Evolutionary conservation across 2,329 filamentous ascomycete genomes (phyloP).

Genomic region (Dothideomycetidae sp.): DNA sequence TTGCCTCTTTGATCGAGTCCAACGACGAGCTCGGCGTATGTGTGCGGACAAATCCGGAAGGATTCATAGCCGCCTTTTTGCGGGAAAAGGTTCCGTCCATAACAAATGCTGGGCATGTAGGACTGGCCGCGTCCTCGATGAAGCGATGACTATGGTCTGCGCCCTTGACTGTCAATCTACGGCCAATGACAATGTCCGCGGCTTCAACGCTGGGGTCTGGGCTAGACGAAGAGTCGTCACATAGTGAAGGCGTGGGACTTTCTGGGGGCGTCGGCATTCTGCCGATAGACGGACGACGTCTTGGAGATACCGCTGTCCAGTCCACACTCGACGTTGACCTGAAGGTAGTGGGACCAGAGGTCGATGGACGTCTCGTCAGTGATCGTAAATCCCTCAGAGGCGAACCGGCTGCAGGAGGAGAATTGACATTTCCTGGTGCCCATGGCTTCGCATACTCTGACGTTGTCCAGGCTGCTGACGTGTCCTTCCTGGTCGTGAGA

Average conservation of each 20-base stretch:
- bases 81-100: neutral
- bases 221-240: constrained; percentile 1
- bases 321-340: neutral
- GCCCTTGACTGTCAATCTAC: constrained; percentile 5
- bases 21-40: neutral
- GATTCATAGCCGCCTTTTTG: neutral
- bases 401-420: constrained; percentile 4
- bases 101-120: neutral
- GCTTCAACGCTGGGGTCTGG: constrained; percentile 1
- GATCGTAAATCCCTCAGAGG: constrained; percentile 3
- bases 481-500: neutral
- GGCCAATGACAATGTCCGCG: constrained; percentile 8
- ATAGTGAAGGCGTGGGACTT: constrained; percentile 5
- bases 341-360: neutral
- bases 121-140: neutral
- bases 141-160: constrained; percentile 2
- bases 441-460: neutral
- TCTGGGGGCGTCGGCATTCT: constrained; percentile 7
- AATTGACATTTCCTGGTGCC: constrained; percentile 5
- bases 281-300: constrained; percentile 3
- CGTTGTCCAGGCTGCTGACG: neutral
- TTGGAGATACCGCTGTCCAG: constrained; percentile 4
- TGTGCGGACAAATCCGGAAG: neutral
- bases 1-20: neutral
- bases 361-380: neutral